Evolutionary conservation across 768 basidiomycete genomes (phyloP).

Genomic region (Chalciporus sphaerocephalus): DNA sequence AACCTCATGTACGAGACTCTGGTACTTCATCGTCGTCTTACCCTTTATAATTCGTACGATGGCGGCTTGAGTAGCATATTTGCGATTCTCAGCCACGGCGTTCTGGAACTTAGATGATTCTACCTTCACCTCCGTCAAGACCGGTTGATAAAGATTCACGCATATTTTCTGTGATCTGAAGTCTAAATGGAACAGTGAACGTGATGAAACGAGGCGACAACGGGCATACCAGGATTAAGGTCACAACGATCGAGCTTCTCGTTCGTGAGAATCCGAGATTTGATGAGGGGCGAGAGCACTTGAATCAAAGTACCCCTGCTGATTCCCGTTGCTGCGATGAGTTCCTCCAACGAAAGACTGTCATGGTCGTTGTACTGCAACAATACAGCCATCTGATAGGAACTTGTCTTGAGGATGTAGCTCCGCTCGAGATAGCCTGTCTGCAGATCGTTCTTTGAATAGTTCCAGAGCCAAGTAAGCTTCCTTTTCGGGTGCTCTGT

Average conservation of each 20-base stretch:
- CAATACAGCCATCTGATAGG: slow-evolving; percentile 94
- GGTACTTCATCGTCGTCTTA: slow-evolving; percentile 92
- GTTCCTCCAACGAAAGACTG: slow-evolving; percentile 75
- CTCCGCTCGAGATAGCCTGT: slow-evolving; percentile 92
- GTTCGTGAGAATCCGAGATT: slow-evolving; percentile 84
- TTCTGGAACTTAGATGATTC: slow-evolving; percentile 87
- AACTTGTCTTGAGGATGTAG: slow-evolving; percentile 92
- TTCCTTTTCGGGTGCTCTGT: slow-evolving; percentile 92
- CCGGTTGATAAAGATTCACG: slow-evolving; percentile 84
- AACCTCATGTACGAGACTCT: slow-evolving; percentile 83
- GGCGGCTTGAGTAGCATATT: slow-evolving; percentile 92
- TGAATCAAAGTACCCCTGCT: slow-evolving; percentile 76
- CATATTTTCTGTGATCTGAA: slow-evolving; percentile 94
- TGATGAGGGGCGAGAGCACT: slow-evolving; percentile 59
- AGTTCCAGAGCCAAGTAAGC: slow-evolving; percentile 98
- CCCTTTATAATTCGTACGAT: slow-evolving; percentile 97
- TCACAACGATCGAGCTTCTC: slow-evolving; percentile 90
- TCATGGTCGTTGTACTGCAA: slow-evolving; percentile 92
- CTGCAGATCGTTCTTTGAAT: slow-evolving; percentile 92
- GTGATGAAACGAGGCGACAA: too few relatives aligned
- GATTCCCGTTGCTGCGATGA: slow-evolving; percentile 74
- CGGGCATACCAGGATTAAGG: slow-evolving; percentile 85
- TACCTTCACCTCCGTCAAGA: slow-evolving; percentile 92
- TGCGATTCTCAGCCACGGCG: slow-evolving; percentile 94
- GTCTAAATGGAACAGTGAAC: too few relatives aligned